Base-by-base conservation (phyloP, 225 moss, liverwort and hornwort species). In the Thuidium tamariscinum region DNA sequence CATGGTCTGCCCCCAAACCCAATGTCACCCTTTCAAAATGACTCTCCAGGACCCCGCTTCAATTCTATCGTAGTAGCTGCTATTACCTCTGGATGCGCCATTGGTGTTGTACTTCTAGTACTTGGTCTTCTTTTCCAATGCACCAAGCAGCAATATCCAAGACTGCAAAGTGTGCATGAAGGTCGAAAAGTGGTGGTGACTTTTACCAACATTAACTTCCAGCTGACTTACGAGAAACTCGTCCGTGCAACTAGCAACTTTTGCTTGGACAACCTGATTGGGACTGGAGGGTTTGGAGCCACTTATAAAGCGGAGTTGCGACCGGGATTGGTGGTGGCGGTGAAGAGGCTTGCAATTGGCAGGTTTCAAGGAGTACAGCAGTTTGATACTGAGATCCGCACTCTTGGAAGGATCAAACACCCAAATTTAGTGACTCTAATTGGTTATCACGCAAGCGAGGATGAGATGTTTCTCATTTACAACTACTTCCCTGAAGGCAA, bases 251-350 rank as follows among this genome's bases (percentile, higher is more conserved):
- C 97, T 19, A 91, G 93, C 37, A 96, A 96, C 84, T 98, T 98
- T 83, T 89, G 96, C 87, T 92, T 98, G 84, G 94, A 94, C 85
- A 96, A 98, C 72, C 83, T 96, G 65, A 98, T 98, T 74, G 97
- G 97, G 41, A 95, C 93, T 36, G 97, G 97, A 55, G 97, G 97
- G 29, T 98, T 98, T 84, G 97, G 97, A 82, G 94, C 97, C 57
- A 98, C 97, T 13, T 98, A 98, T 75, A 98, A 95, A 90, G 97
- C 97, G n/a, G 97, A 96, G 87, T 88, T 98, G 90, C 95, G 95
- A 87, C 97, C 96, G 21, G 97, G 97, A 63, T 87, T 95, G 86
- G 89, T 98, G 88, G 97, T 98, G 25, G 97, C 97, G 42, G 97
- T 98, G 91, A 98, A 98, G 90, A 93, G 96, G 66, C 96, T 96